Conservation (phyloP, 495 filamentous ascomycete genomes). For the Sphaerosporella brunnea region DNA sequence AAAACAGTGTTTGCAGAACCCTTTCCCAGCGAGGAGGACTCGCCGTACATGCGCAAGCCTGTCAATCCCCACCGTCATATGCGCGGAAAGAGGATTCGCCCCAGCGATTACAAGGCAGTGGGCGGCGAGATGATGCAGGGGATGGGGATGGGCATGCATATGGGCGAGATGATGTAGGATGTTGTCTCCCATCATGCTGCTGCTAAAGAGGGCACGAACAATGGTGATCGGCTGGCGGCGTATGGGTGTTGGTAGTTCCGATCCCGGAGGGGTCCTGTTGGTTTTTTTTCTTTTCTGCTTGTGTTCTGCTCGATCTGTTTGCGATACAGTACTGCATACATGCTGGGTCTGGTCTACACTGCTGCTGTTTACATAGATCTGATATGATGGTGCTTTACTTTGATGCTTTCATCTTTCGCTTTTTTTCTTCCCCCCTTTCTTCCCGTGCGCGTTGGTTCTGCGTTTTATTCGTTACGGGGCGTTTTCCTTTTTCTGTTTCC, state of each 20-base stretch:
- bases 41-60: slow-evolving; percentile 87
- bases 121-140: slow-evolving; percentile 14
- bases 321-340: neutral
- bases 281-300: neutral
- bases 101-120: slow-evolving; percentile 49
- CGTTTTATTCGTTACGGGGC: neutral
- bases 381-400: no score
- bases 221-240: neutral
- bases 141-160: no score
- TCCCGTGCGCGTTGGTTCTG: no score
- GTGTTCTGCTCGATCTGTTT: neutral
- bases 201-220: neutral
- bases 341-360: no score
- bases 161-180: no score
- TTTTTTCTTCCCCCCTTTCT: no score
- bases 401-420: no score
- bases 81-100: slow-evolving; percentile 54
- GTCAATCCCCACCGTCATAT: slow-evolving; percentile 88
- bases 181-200: neutral
- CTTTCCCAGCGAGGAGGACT: slow-evolving; percentile 58
- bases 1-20: slow-evolving; percentile 45
- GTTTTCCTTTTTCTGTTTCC: no score
- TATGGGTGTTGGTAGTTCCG: neutral
- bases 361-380: no score
- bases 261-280: neutral